Evolutionary conservation across 495 filamentous ascomycete species (phyloP).

Genomic region (Neurospora sp.): DNA sequence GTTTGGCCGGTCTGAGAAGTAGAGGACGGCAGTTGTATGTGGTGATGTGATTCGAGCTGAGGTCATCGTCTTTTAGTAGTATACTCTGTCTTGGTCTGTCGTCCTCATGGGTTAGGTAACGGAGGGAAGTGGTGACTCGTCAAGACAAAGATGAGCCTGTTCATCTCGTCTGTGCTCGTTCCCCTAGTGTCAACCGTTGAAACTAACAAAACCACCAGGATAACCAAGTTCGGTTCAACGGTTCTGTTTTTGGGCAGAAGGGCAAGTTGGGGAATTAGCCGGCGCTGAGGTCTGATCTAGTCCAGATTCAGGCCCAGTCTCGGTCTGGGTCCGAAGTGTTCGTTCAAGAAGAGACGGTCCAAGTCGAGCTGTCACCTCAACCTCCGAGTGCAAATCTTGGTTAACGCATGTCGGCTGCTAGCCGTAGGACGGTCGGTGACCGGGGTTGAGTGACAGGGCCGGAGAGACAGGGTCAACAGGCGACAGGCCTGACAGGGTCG

Average conservation of each 20-base stretch:
- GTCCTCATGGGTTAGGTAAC: background rate
- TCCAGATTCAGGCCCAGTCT: background rate
- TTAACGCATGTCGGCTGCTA: conserved; percentile 16
- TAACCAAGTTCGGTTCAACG: background rate
- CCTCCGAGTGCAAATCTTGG: conserved; percentile 22
- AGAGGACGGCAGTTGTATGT: background rate
- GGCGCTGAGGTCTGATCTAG: background rate
- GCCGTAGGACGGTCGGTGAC: conserved; percentile 9
- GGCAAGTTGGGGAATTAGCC: background rate
- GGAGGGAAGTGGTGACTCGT: background rate
- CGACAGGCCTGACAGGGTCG: background rate
- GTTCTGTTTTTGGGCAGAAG: background rate
- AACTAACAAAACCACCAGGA: background rate
- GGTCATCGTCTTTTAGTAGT: background rate
- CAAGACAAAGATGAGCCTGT: background rate
- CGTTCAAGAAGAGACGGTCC: background rate
- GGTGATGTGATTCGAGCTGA: background rate
- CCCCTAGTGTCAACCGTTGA: background rate
- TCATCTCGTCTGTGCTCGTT: background rate
- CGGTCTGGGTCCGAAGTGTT: background rate
- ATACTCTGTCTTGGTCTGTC: background rate
- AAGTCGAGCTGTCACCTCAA: conserved; percentile 2
- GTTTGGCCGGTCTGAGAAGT: background rate
- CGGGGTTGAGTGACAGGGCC: background rate
- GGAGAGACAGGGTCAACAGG: background rate